phyloP scores from a whole-genome alignment of 495 filamentous ascomycete species.

The Annulohypoxylon stygium region DNA sequence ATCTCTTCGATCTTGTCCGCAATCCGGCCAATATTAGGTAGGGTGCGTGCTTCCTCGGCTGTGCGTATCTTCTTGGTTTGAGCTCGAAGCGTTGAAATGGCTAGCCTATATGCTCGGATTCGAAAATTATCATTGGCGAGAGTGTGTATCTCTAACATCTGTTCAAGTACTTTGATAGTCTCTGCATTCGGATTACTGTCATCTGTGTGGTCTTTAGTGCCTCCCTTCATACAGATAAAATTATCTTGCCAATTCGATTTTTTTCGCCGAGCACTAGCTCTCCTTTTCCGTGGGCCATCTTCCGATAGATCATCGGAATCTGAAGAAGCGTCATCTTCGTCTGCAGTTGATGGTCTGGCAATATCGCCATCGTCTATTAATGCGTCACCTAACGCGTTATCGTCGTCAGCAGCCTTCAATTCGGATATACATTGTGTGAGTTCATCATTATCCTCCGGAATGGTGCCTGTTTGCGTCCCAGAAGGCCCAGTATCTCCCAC shows the following conservation, averaged over 20 bases:
- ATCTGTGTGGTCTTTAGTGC: constrained; percentile 49
- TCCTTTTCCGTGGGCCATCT: constrained; percentile 40
- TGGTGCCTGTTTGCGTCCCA: background rate
- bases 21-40: constrained; percentile 81
- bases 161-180: constrained; percentile 82
- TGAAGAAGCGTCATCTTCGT: constrained; percentile 20
- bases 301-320: constrained; percentile 18
- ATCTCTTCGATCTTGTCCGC: constrained; percentile 96
- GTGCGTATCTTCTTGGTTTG: constrained; percentile 76
- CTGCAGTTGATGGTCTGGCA: background rate
- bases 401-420: constrained; percentile 15
- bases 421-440: constrained; percentile 43
- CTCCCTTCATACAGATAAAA: constrained; percentile 60
- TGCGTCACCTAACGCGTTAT: background rate
- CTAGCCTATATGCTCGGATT: constrained; percentile 81
- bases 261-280: constrained; percentile 15
- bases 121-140: constrained; percentile 85
- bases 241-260: constrained; percentile 50
- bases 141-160: constrained; percentile 87
- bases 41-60: constrained; percentile 72
- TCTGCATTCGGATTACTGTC: constrained; percentile 71
- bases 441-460: constrained; percentile 28
- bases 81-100: constrained; percentile 76
- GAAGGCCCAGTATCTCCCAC: background rate
- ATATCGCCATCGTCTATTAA: constrained; percentile 14